Evolutionary conservation across 2,329 filamentous ascomycete genomes (phyloP), one percentile per base, ranked within the genome.

Genomic region (Teratosphaeria gauchensis): DNA sequence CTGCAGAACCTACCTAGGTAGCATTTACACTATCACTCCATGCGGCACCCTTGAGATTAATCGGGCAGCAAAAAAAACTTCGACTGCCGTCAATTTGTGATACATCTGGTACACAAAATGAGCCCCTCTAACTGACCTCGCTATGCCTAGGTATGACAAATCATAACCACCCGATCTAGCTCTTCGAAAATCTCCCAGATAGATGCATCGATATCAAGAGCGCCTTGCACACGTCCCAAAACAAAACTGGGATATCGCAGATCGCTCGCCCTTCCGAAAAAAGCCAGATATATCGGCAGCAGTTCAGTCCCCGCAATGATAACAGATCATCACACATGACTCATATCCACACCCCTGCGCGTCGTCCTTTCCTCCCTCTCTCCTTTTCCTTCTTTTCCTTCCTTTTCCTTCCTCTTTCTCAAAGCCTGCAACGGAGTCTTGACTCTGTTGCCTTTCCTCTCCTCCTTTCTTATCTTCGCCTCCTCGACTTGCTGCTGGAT

Each of bases 371-470:
- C 42, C 4, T 48, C 42, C 42, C 42, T 12, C 14, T 42, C 35
- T 4, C 53, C 53, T 24, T 35, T 21, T 31, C 21, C 21, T 14
- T 31, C 51, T 11, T 32, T 48, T 2, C 51, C 24, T 5, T 71
- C 67, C 61, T 66, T 65, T 42, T 66, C 71, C 54, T 68, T 69
- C 62, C 66, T 65, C 58, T 67, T 68, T 56, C 66, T 69, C 59
- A 77, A 70, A 4, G 70, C 71, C 8, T 73, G 69, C 54, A 76
- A 65, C 5, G 74, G 70, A 42, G 74, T 71, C 60, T 75, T 73
- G n/a, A 69, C 69, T 57, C 74, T 73, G n/a, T 48, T 71, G 24
- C 72, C 68, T 51, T 72, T 72, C 54, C 67, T 62, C 56, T 69
- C 66, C 58, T 73, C 71, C 60, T 74, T 74, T 51, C 69, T 71